phyloP scores from a whole-genome alignment of 208 protist genomes.

The Porcisia hertigi region DNA sequence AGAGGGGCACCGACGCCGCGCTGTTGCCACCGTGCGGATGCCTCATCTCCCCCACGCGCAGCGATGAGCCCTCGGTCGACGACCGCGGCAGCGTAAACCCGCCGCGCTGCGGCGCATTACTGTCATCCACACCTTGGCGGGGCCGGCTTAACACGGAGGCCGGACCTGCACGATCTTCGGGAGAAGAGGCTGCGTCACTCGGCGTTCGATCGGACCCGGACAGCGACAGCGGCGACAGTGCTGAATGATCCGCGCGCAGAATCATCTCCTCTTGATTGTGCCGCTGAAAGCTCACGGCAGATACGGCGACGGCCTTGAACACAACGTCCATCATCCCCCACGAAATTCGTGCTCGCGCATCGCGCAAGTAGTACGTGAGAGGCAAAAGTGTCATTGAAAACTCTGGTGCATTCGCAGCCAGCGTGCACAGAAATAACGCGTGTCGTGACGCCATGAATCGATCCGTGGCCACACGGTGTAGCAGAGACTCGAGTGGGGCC shows the following conservation, averaged over 20 bases:
- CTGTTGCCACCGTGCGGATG: neutral
- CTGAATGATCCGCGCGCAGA: neutral
- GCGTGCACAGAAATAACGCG: slow-evolving; percentile 29
- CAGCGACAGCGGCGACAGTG: neutral
- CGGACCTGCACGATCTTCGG: neutral
- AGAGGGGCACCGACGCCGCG: neutral
- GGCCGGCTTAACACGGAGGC: neutral
- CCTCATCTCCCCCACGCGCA: slow-evolving; percentile 14
- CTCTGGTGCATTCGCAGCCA: slow-evolving; percentile 29
- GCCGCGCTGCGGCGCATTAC: slow-evolving; percentile 1
- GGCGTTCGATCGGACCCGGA: neutral
- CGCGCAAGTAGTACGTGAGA: slow-evolving; percentile 26
- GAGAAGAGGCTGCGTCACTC: neutral
- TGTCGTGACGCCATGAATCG: slow-evolving; percentile 32
- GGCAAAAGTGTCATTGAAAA: slow-evolving; percentile 30
- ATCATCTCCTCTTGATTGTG: slow-evolving; percentile 29
- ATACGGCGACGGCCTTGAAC: slow-evolving; percentile 36
- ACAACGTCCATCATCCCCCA: slow-evolving; percentile 30
- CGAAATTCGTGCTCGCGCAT: slow-evolving; percentile 27
- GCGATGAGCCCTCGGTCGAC: neutral
- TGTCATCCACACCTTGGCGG: neutral
- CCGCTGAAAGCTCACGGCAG: slow-evolving; percentile 27
- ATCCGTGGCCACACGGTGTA: slow-evolving; percentile 36
- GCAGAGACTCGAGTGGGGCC: slow-evolving; percentile 19
- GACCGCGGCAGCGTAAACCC: neutral